These are phyloP conservation scores for Umbilicaria muhlenbergii DNA, from an alignment of 495 filamentous ascomycete genomes.

Conservation along the genomic window DNA sequence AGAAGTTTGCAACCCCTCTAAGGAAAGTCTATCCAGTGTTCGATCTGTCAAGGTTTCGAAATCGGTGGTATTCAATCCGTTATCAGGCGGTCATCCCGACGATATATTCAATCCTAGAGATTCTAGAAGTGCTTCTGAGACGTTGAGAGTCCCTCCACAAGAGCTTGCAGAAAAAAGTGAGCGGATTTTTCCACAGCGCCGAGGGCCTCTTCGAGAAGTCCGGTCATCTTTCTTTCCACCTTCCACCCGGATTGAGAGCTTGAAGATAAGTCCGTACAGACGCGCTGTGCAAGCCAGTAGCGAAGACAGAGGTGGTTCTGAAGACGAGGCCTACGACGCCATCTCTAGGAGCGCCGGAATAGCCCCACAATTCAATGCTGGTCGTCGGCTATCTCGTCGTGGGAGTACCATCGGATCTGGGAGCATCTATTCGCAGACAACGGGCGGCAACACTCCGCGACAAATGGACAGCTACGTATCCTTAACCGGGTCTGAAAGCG, in stretches of 20 bases:
- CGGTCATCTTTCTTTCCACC: slow-evolving; percentile 27
- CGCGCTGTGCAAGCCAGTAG: slow-evolving; percentile 24
- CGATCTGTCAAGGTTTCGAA: not conserved
- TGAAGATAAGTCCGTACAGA: slow-evolving; percentile 39
- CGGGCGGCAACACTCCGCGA: slow-evolving; percentile 26
- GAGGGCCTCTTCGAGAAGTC: slow-evolving; percentile 14
- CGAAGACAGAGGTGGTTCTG: slow-evolving; percentile 9
- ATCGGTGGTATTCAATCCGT: not conserved
- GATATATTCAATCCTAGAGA: not conserved
- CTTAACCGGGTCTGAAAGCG: slow-evolving; percentile 1
- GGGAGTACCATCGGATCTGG: slow-evolving; percentile 19
- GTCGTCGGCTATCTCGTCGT: not conserved
- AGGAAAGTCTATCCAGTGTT: too few species aligned
- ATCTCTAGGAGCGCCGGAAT: slow-evolving; percentile 3
- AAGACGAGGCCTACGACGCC: slow-evolving; percentile 12
- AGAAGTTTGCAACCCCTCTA: too few species aligned
- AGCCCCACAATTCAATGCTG: not conserved
- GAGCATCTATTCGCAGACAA: slow-evolving; percentile 42
- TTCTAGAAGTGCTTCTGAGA: not conserved
- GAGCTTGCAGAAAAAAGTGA: slow-evolving; percentile 14
- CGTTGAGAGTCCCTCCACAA: slow-evolving; percentile 12
- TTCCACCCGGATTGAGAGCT: slow-evolving; percentile 29
- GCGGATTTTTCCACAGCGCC: slow-evolving; percentile 3
- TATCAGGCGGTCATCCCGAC: not conserved
- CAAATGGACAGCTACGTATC: slow-evolving; percentile 1